Evolutionary conservation across 345 rosid species (phyloP).

Genomic region (Erysimum cheiranthoides): DNA sequence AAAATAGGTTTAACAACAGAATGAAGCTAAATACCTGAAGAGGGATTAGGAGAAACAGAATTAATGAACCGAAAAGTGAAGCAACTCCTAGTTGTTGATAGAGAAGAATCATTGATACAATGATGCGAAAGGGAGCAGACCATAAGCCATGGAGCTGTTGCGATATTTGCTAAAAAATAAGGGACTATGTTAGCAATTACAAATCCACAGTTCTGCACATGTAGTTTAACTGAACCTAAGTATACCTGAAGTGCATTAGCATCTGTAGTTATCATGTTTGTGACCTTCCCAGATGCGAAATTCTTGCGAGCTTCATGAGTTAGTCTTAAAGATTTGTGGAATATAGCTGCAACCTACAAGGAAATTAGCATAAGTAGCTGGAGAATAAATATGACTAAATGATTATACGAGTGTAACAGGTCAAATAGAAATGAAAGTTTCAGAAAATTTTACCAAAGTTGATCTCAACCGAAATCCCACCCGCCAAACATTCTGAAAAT

Average conservation of each 20-base stretch:
- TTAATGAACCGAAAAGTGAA: conserved; percentile 79
- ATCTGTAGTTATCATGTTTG: conserved; percentile 96
- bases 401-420: not conserved
- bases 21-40: conserved; percentile 60
- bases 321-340: conserved; percentile 81
- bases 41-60: conserved; percentile 83
- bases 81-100: conserved; percentile 91
- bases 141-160: conserved; percentile 87
- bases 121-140: conserved; percentile 97
- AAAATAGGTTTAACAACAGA: not conserved
- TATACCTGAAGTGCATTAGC: conserved; percentile 87
- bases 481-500: conserved; percentile 82
- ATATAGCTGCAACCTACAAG: conserved; percentile 88
- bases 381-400: conserved; percentile 29
- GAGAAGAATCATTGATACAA: conserved; percentile 80
- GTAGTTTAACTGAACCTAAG: conserved; percentile 6
- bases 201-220: conserved; percentile 5
- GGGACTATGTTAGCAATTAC: conserved; percentile 20
- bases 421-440: conserved; percentile 8
- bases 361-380: conserved; percentile 28
- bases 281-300: conserved; percentile 88
- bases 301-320: conserved; percentile 85
- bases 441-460: conserved; percentile 67
- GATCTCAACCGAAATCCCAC: conserved; percentile 89
- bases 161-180: conserved; percentile 68